Base-by-base conservation (phyloP, 2,329 filamentous ascomycete species). In the Fusarium vanettenii region DNA sequence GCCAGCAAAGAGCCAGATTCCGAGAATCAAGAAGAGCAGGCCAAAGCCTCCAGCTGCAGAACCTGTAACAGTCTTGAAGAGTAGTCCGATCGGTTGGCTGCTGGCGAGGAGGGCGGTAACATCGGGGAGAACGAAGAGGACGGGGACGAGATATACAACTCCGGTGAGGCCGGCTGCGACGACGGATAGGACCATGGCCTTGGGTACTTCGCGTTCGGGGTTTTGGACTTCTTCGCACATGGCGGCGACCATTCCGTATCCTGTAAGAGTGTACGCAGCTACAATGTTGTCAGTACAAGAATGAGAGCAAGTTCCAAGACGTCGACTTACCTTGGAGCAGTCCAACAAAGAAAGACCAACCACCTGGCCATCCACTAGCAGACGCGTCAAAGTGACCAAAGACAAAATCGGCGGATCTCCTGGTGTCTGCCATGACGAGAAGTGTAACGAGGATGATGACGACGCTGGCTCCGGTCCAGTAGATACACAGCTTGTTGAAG, bases 41-140 rank as follows among this genome's bases (percentile, higher is more conserved):
- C 92, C 92, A 73, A 95, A 94, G 0, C 93, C 93, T 22, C 92
- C 93, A 6, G 86, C 90, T 1, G 91, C 87, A 31, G 92, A 93
- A 5, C 93, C 93, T 0, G 93, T 95, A 9, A 91, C 93, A 0
- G 86, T 91, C 83, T 93, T 93, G 87, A 95, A 95, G 33, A 95
- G 85, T 6, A 92, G 85, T 8, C 92, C 92, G 72, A 95, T 93
- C 1, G 94, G 93, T 78, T 95, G 93, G 20, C 91, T 92, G 69
- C 90, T 93, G 10, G 91, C 82, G 31, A 93, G 89, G 16, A 95
- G 88, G 20, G 85, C 81, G 67, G 89, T 78, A 6, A 95, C 88
- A 60, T 92, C 87, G 0, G 93, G 93, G 37, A 95, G 86, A 43
- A 94, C 92, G 81, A 95, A 95, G 35, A 95, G 87, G 71, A 95